Percentiles rank a stretch among this genome's conserved stretches.
Evolutionary conservation across 228 moss, liverwort and hornwort genomes (phyloP).

Genomic region (Sphagnum fallax): DNA sequence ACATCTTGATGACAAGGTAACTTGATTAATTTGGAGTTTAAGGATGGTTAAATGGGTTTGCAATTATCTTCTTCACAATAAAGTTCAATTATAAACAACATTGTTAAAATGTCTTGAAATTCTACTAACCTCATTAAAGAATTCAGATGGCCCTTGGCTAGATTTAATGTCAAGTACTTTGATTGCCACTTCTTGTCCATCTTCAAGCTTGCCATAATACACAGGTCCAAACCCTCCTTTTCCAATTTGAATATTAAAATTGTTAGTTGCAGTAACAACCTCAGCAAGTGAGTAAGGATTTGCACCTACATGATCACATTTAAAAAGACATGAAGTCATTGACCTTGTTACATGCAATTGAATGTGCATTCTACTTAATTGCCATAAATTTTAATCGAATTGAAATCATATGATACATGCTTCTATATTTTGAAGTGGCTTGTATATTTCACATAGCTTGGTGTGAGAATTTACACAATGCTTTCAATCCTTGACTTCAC

Average conservation of each 20-base stretch:
- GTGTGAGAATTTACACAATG: background rate
- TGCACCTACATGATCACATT: constrained; percentile 5
- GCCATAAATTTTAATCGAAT: too few species aligned
- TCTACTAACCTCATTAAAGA: constrained; percentile 13
- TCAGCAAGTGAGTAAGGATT: constrained; percentile 9
- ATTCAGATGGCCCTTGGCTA: constrained; percentile 15
- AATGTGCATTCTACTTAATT: too few species aligned
- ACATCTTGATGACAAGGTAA: too few species aligned
- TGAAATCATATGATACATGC: too few species aligned
- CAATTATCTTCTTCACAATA: too few species aligned
- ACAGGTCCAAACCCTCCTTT: constrained; percentile 19
- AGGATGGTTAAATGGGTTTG: too few species aligned
- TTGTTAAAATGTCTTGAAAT: too few species aligned
- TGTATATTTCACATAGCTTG: background rate
- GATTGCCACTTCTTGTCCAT: constrained; percentile 19
- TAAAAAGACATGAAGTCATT: too few species aligned
- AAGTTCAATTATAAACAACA: too few species aligned
- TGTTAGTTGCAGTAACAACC: constrained; percentile 9
- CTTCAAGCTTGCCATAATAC: constrained; percentile 12
- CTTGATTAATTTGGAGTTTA: too few species aligned
- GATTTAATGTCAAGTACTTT: constrained; percentile 16
- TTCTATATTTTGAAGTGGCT: background rate
- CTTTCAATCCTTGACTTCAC: background rate
- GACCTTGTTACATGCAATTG: too few species aligned
- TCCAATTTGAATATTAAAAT: constrained; percentile 10